These are phyloP conservation scores for Penicillium thymicola DNA, from an alignment of 2,329 filamentous ascomycete genomes.

Conservation along the genomic window DNA sequence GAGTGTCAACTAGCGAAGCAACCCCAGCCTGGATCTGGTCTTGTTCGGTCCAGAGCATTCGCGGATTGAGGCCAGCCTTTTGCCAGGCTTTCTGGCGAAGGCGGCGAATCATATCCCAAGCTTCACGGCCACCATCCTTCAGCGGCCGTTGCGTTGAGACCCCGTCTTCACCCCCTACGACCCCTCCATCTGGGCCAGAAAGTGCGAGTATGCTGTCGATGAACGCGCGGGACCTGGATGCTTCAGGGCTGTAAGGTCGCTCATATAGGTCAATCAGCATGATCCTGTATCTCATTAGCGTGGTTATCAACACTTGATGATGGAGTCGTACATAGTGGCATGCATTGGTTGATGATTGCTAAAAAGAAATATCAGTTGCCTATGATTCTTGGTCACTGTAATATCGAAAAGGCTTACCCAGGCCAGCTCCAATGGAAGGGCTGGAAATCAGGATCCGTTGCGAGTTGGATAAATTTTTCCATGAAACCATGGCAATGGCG, in stretches of 20 bases:
- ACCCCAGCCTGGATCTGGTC: conserved; percentile 42
- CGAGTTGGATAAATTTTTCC: conserved; percentile 49
- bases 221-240: conserved; percentile 44
- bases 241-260: conserved; percentile 45
- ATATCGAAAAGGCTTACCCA: conserved; percentile 26
- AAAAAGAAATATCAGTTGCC: conserved; percentile 12
- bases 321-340: conserved; percentile 36
- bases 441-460: conserved; percentile 47
- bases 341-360: conserved; percentile 46
- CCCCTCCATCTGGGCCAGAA: conserved; percentile 44
- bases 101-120: conserved; percentile 49
- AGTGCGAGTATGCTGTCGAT: conserved; percentile 48
- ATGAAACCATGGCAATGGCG: conserved; percentile 49
- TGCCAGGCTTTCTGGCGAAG: conserved; percentile 49
- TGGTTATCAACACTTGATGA: not conserved
- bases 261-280: conserved; percentile 51
- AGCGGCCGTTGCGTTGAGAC: conserved; percentile 43
- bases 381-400: not conserved
- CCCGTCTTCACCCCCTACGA: conserved; percentile 47
- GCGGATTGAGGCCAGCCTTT: conserved; percentile 47
- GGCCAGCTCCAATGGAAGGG: conserved; percentile 51
- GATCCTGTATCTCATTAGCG: conserved; percentile 34
- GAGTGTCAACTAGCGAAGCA: conserved; percentile 18
- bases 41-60: conserved; percentile 47
- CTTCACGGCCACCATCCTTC: conserved; percentile 48